Base-by-base conservation (phyloP, 2,329 filamentous ascomycete genomes). In the Phaeosphaeriaceae sp. region DNA sequence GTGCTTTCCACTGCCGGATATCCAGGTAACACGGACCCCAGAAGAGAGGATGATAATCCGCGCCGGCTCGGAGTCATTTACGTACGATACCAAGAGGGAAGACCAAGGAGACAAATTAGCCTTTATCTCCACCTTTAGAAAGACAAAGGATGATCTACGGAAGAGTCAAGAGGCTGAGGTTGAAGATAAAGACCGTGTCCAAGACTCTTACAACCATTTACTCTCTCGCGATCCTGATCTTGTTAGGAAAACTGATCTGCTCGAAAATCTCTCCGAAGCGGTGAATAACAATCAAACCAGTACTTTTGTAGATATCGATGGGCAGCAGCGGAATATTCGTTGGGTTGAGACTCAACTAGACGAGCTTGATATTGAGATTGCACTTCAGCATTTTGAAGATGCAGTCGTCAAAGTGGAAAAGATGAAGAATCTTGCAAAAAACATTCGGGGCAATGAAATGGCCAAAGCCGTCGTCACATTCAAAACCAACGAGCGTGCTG, bases 311-410 rank as follows among this genome's bases (percentile, higher is more conserved):
- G 94, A 99, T 64, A 90, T 96, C 12, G 94, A 97, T 65, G 94
- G 94, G 40, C 96, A 96, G 66, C 92, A 97, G 72, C 91, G 97
- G 70, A 97, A 94, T 69, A 82, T 99, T 38, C 89, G 93, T 44
- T 97, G 91, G 91, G 91, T 99, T 0, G 94, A 99, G 71, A 86
- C 87, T 43, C 91, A 97, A 74, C 89, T 99, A 72, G 94, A 99
- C 68, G 91, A 96, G 67, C 83, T 99, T 5, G 94, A 99, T 67
- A 97, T 97, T 63, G 88, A 96, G 63, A 92, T 99, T 64, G 93
- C 94, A 0, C 81, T 97, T 42, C 93, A 97, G 70, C 83, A 85
- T 34, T 94, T 96, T 58, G 92, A 97, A 63, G 83, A 87, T 16
- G 89, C 94, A 0, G 94, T 97, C 0, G 81, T 82, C 4, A 85